Base-by-base conservation (phyloP, 768 basidiomycete species). In the Lactarius evosmus region DNA sequence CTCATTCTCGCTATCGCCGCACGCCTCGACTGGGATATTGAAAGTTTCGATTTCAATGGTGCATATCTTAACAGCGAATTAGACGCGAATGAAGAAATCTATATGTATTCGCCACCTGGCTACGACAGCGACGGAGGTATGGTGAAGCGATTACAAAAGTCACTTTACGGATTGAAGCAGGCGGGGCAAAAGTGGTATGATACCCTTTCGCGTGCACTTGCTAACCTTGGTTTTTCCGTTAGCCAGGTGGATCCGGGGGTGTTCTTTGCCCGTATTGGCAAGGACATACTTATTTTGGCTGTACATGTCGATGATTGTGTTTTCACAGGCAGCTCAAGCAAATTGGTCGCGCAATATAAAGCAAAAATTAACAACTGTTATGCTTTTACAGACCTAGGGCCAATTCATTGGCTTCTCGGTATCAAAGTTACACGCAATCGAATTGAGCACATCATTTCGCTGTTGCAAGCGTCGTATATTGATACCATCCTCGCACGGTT, bases 401-500 rank as follows among this genome's bases (percentile, higher is more conserved):
- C 38, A 7, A 38, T 38, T 16, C 7, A 16, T 38, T 38, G 38
- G 38, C 38, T 38, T 16, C 38, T 38, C 38, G 55, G 65, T 1
- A 56, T 66, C 56, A 50, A 66, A 19, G 30, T 66, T 19, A 29
- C 9, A 0, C 65, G 40, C 9, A 56, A 66, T 54, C 61, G 49
- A 1, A 9, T 60, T 7, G 60, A 51, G 3, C 51, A 62, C 6
- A 72, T 70, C 33, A 70, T 76, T 19, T 57, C 61, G 14, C 64
- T 75, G 0, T 72, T 66, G 30, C 75, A 78, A 64, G 14, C 46
- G 14, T 56, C 70, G 16, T 76, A 74, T 58, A 71, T 77, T 62
- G 64, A 72, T 56, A 65, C 71, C 17, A 69, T 70, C 52, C 22
- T 74, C 14, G 12, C 52, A 0, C 60, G 70, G 12, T 74, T 69